Base-by-base conservation (phyloP, 345 rosid species). In the Draba incana region DNA sequence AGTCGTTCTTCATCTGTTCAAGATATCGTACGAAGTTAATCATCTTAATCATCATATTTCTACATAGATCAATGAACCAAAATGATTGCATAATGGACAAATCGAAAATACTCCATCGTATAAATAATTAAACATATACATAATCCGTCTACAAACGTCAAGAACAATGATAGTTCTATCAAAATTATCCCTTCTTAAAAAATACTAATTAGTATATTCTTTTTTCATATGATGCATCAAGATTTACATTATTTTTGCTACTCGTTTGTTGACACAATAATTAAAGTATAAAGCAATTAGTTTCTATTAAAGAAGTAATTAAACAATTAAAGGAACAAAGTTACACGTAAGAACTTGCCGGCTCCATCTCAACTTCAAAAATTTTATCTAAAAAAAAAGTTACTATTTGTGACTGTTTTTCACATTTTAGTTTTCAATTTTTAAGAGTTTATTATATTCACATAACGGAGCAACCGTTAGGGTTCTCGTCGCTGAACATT, bases 401-500 rank as follows among this genome's bases (percentile, higher is more conserved):
- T 30, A 30, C 69, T 37, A 31, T 12, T 45, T 15, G 10, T 69
- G 20, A 54, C 27, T 54, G 35, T 14, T 62, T 14, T 62, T 53
- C 56, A 25, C 13, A 57, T 11, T 62, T 64, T 41, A 39, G 2
- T 8, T 48, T 33, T 47, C 9, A 8, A 54, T 59, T 48, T 47
- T 55, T 42, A 30, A 30, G 0, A 62, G 42, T 56, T 62, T 48
- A 4, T 1, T 24, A 56, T 69, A 42, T 57, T 57, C 33, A 76
- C 79, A 76, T 76, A 3, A 76, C 63, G 20, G 68, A 58, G 53
- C 79, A 76, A 3, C 76, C 76, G 0, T 76, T 70, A 5, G 79
- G 79, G 39, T 76, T 76, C 68, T 76, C 79, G 38, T 76, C 79
- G 48, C 79, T 76, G 42, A 76, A 76, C 64, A 76, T 51, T 46